Evolutionary conservation across 2,329 filamentous ascomycete species (phyloP), one percentile per base, ranked within the genome.

Genomic region (Fusarium tupiense): DNA sequence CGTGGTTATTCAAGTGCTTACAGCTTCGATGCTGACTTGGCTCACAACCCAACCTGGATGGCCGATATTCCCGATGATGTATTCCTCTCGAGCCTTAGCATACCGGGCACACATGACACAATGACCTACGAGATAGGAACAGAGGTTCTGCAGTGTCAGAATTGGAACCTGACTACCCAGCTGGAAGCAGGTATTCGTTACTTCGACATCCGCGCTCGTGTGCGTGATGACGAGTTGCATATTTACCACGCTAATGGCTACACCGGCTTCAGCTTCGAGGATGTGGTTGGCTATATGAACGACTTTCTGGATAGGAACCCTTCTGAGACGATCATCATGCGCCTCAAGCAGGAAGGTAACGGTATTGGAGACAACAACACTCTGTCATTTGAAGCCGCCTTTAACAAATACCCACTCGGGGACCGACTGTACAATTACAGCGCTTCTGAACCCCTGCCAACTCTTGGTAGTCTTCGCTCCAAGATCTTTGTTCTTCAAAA

Each of bases 41-140:
- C 78, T 40, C 71, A 79, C 47, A 77, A 82, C 38, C 77, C 82
- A 12, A 61, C 70, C 43, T 88, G 86, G 86, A 87, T 87, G 86
- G 78, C 79, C 26, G 57, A 58, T 12, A 76, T 88, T 17, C 84
- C 85, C 35, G 84, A 87, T 77, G 69, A 78, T 33, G 79, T 81
- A 41, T 80, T 79, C 52, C 78, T 88, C 40, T 82, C 85, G 38
- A 82, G 79, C 58, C 81, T 88, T 47, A 87, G 86, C 52, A 84
- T 88, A 66, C 87, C 87, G 1, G 87, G 87, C 37, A 88, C 87
- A 4, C 87, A 88, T 79, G 86, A 88, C 77, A 88, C 86, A 31
- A 84, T 88, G 84, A 88, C 87, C 24, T 86, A 85, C 71, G 76
- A 79, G 50, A 80, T 86, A 63, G 73, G 67, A 35, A 73, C 77